These are phyloP conservation scores for Oryza glumipatula DNA, from an alignment of 176 grass and related monocot genomes.

Conservation along the genomic window DNA sequence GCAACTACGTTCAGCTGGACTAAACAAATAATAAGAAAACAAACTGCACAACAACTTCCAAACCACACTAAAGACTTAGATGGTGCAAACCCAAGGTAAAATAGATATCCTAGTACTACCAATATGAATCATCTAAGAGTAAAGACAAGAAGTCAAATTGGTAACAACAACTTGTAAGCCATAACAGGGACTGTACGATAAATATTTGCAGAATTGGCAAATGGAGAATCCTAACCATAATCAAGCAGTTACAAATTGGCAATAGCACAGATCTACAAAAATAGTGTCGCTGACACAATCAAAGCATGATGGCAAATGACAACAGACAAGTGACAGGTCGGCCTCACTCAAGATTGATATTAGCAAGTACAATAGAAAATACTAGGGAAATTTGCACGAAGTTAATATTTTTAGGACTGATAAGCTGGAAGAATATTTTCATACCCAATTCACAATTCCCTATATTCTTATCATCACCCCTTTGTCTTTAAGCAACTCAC, in stretches of 20 bases:
- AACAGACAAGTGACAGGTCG: slow-evolving; percentile 7
- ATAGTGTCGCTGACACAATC: not conserved
- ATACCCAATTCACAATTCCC: not conserved
- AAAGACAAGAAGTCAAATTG: not conserved
- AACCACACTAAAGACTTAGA: not conserved
- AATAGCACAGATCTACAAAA: not conserved
- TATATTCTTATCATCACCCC: not conserved
- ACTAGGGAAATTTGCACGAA: not conserved
- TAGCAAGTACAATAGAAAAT: slow-evolving; percentile 3
- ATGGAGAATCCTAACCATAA: not conserved
- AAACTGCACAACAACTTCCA: slow-evolving; percentile 13
- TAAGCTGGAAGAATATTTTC: not conserved
- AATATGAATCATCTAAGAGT: not conserved
- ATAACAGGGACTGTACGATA: not conserved
- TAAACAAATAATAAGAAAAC: not conserved
- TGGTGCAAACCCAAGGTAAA: not conserved
- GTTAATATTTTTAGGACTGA: not conserved
- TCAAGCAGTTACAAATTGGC: not conserved
- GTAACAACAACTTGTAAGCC: not conserved
- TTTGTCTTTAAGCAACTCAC: slow-evolving; percentile 11
- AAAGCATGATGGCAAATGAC: not conserved
- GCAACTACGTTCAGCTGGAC: not conserved
- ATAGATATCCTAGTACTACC: not conserved
- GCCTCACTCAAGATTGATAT: not conserved
- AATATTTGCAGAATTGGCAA: not conserved